A percentile compares a stretch with the other conserved stretches of the same genome.
Evolutionary conservation across 1,284 basidiomycete species (phyloP).

Genomic region (Fomitopsis palustris): DNA sequence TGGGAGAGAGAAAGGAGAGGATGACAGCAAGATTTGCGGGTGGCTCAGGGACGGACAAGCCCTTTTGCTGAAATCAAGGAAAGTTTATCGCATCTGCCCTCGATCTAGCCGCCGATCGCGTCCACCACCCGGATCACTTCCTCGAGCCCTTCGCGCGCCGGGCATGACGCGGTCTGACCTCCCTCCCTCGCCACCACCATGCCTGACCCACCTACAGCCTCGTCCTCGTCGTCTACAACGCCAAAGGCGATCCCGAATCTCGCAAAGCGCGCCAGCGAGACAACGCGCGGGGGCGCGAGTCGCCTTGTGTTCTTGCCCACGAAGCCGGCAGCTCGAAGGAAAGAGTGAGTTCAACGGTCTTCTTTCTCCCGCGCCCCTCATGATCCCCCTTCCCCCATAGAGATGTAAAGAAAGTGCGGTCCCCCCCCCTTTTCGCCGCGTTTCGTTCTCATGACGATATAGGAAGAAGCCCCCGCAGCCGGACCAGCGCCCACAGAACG

Average conservation of each 20-base stretch:
- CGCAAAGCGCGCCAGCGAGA: conserved; percentile 66
- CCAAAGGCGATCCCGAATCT: conserved; percentile 67
- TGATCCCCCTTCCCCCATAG: conserved; percentile 14
- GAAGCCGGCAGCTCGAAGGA: conserved; percentile 65
- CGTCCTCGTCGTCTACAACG: conserved; percentile 18
- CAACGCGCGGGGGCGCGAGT: conserved; percentile 66
- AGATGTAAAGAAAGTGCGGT: conserved; percentile 42
- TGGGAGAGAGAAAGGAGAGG: background rate
- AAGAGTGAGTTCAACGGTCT: conserved; percentile 55
- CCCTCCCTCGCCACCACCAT: conserved; percentile 9
- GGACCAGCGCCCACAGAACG: conserved; percentile 30
- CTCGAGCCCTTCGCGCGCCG: background rate
- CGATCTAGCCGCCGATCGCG: conserved; percentile 1
- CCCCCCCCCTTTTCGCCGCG: background rate
- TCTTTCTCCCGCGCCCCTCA: conserved; percentile 8
- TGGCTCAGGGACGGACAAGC: background rate
- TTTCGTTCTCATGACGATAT: conserved; percentile 6
- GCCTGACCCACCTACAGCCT: conserved; percentile 23
- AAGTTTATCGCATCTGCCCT: background rate
- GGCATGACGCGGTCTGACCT: background rate
- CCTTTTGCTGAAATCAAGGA: background rate
- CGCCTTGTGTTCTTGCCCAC: conserved; percentile 81
- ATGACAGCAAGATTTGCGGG: background rate
- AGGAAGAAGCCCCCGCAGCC: conserved; percentile 50
- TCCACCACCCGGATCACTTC: background rate